Conservation (phyloP, 345 rosid genomes). For the Populus alba region DNA sequence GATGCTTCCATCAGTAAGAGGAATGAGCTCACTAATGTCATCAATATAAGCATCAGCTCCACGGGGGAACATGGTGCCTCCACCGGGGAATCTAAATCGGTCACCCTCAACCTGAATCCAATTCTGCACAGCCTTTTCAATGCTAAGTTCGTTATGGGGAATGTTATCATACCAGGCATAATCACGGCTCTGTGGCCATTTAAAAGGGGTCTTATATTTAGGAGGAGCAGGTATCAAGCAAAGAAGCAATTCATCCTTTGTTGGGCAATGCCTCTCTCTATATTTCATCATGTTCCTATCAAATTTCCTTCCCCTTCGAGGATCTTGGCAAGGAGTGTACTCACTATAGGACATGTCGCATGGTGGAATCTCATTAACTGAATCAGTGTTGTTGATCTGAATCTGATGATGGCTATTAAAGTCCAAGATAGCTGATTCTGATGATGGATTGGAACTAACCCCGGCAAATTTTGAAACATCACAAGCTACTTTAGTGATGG, state of each 20-base stretch:
- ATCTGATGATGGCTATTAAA: conserved; percentile 73
- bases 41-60: conserved; percentile 97
- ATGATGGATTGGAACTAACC: conserved; percentile 20
- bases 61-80: conserved; percentile 92
- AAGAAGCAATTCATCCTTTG: conserved; percentile 56
- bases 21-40: conserved; percentile 68
- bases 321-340: conserved; percentile 84
- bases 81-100: conserved; percentile 92
- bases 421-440: conserved; percentile 42
- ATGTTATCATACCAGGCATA: conserved; percentile 94
- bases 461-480: conserved; percentile 31
- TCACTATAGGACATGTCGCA: conserved; percentile 76
- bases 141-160: conserved; percentile 88
- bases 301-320: conserved; percentile 66
- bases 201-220: conserved; percentile 85
- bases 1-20: conserved; percentile 67
- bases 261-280: conserved; percentile 90
- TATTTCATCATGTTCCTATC: conserved; percentile 80
- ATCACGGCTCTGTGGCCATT: conserved; percentile 98
- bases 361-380: conserved; percentile 47
- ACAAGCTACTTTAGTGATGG: conserved; percentile 40
- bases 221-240: conserved; percentile 96
- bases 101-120: conserved; percentile 96
- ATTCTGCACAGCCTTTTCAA: conserved; percentile 95
- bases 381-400: conserved; percentile 34